Evolutionary conservation across 2,329 filamentous ascomycete genomes (phyloP).

Genomic region (Hymenotorrendiella dingleyae): DNA sequence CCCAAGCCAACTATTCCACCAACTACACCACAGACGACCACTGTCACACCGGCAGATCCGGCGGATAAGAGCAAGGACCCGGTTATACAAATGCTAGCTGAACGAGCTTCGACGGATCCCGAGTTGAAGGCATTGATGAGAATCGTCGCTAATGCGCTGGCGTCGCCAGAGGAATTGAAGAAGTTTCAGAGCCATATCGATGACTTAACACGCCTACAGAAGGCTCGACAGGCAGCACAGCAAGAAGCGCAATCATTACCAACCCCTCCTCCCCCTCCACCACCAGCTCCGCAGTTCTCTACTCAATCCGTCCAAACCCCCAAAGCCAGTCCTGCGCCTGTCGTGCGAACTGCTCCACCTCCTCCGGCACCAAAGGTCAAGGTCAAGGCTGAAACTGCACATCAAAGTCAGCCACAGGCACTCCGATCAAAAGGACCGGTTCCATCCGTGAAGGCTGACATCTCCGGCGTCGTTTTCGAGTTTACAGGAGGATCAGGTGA

Average conservation of each 20-base stretch:
- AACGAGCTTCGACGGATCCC: slow-evolving; percentile 66
- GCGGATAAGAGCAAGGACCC: slow-evolving; percentile 53
- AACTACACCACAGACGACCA: slow-evolving; percentile 9
- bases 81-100: slow-evolving; percentile 74
- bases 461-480: slow-evolving; percentile 63
- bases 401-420: slow-evolving; percentile 42
- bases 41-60: slow-evolving; percentile 3
- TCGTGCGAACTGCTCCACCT: slow-evolving; percentile 16
- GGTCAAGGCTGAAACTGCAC: slow-evolving; percentile 9
- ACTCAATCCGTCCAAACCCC: slow-evolving; percentile 6
- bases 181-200: slow-evolving; percentile 78
- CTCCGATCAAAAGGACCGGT: slow-evolving; percentile 55
- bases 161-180: slow-evolving; percentile 63
- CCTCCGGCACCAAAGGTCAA: slow-evolving; percentile 17
- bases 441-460: slow-evolving; percentile 49
- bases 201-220: slow-evolving; percentile 62
- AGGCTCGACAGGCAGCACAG: slow-evolving; percentile 51
- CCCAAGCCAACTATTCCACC: neutral
- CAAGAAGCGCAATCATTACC: slow-evolving; percentile 17
- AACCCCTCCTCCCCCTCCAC: slow-evolving; percentile 15
- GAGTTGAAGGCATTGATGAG: slow-evolving; percentile 76
- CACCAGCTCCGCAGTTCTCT: slow-evolving; percentile 11
- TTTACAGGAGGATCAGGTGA: slow-evolving; percentile 64
- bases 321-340: neutral
- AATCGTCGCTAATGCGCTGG: slow-evolving; percentile 70